Base-by-base conservation (phyloP, 78 protist genomes). In the Chrysochromulina parva region DNA sequence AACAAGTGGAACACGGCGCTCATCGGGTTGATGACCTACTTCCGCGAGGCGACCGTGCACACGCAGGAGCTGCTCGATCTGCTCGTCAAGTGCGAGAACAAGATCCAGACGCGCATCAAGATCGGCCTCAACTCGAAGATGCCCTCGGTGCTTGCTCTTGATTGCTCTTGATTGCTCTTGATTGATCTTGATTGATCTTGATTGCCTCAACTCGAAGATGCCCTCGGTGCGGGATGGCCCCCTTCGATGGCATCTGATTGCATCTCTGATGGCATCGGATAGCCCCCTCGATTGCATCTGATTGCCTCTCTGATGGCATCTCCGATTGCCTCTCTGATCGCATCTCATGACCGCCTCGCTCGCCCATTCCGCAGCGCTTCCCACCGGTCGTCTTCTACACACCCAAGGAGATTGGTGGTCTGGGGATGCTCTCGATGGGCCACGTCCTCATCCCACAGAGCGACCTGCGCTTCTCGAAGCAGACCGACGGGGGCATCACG, bases 341-440 rank as follows among this genome's bases (percentile, higher is more conserved):
- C 38, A 38, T 38, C 38, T 38, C 38, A 38, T 38, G 38, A 38
- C 38, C 38, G 38, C 38, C 38, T 38, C 38, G 38, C 38, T 38
- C 38, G 38, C 38, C 38, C 38, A n/a, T 0, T 38, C 38, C 38
- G 38, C 38, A 38, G 69, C 93, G 99, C 28, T 99, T 99, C 98
- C 99, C 99, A 28, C 99, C 98, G 4, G 99, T 99, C 48, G 99
- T 98, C n/a, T 98, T 98, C 86, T 98, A 91, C 60, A 91, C 90
- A 7, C 99, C 99, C 7, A 98, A 98, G 89, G 99, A 99, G 88
- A 90, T 99, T 52, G 99, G 99, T 67, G 99, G 99, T 28, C 93
- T 99, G 71, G 99, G 99, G 58, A 99, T 99, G 99, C 94, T 99
- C 60, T 96, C 98, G 48, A 99, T 99, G 99, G 99, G 99, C 10